A percentile compares a stretch with the other conserved stretches of the same genome.
These are phyloP conservation scores for Mortierella sp. DNA, from an alignment of 371 early-diverging fungal species.

Conservation along the genomic window DNA sequence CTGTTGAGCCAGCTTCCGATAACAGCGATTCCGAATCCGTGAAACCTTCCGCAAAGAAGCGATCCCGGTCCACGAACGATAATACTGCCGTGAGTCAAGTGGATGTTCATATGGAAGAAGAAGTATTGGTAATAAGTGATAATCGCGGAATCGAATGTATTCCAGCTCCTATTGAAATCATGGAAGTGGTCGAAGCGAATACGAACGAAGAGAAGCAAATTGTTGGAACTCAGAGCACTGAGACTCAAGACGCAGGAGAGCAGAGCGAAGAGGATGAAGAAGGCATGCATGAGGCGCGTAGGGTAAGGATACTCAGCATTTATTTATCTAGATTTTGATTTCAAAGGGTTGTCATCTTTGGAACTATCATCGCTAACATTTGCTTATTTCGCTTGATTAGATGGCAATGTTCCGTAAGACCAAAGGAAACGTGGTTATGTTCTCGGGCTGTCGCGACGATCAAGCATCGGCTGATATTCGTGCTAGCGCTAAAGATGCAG, in stretches of 20 bases:
- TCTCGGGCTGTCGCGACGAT: conserved; percentile 70
- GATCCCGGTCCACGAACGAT: conserved; percentile 17
- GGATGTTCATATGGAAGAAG: not conserved
- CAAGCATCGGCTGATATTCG: conserved; percentile 70
- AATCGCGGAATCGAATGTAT: conserved; percentile 21
- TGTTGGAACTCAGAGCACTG: not conserved
- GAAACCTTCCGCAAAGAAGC: conserved; percentile 21
- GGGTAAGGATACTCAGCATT: conserved; percentile 12
- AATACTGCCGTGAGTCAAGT: not conserved
- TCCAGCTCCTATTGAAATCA: not conserved
- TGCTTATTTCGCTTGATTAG: conserved; percentile 6
- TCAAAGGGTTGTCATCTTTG: not conserved
- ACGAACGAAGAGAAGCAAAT: not conserved
- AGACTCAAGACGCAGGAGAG: not conserved
- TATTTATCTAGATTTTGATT: not conserved
- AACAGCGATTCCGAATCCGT: not conserved
- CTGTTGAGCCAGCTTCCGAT: not conserved
- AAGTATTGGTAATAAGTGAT: not conserved
- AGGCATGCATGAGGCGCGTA: conserved; percentile 38
- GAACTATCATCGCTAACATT: not conserved
- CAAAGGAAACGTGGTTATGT: conserved; percentile 60
- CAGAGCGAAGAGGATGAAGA: conserved; percentile 3
- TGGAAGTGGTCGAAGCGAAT: not conserved
- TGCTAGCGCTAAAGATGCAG: conserved; percentile 36
- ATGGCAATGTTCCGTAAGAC: conserved; percentile 51